Percentiles rank a stretch among this genome's conserved stretches.
Conservation (phyloP, 2,329 filamentous ascomycete genomes). For the Neurospora sp. region DNA sequence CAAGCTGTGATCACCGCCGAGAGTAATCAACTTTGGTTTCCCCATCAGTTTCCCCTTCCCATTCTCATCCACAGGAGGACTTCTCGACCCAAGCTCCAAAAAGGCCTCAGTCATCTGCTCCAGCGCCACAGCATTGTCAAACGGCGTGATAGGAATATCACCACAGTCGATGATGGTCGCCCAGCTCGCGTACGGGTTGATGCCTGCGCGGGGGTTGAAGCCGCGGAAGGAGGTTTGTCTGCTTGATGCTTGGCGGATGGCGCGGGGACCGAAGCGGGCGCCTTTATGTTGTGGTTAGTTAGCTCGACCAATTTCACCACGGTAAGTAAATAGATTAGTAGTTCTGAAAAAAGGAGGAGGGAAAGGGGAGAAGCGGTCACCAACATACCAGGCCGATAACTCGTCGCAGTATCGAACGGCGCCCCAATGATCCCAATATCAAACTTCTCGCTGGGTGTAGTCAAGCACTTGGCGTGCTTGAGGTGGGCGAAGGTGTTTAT, state of each 20-base stretch:
- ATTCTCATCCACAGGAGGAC: slow-evolving; percentile 16
- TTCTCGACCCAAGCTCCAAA: slow-evolving; percentile 47
- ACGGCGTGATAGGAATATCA: slow-evolving; percentile 77
- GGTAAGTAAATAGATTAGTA: no score
- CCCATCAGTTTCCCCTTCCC: no score
- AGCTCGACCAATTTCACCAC: no score
- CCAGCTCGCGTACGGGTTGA: slow-evolving; percentile 79
- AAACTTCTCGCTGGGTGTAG: slow-evolving; percentile 50
- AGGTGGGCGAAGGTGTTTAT: slow-evolving; percentile 69
- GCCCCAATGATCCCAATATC: slow-evolving; percentile 65
- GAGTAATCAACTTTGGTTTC: slow-evolving; percentile 51
- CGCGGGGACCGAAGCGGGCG: slow-evolving; percentile 76
- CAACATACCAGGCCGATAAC: slow-evolving; percentile 52
- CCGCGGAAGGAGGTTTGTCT: slow-evolving; percentile 72
- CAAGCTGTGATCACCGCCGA: slow-evolving; percentile 66
- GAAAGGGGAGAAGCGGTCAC: no score
- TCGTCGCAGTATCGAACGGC: slow-evolving; percentile 65
- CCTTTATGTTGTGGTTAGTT: slow-evolving; percentile 23
- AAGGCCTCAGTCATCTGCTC: slow-evolving; percentile 78
- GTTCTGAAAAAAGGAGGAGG: no score
- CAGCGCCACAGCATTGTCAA: slow-evolving; percentile 75
- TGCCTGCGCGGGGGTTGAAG: slow-evolving; percentile 69
- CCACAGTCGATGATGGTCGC: slow-evolving; percentile 78
- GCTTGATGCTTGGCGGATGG: slow-evolving; percentile 74
- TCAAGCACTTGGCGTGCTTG: slow-evolving; percentile 57